Evolutionary conservation across 1,284 basidiomycete species (phyloP).

Genomic region (Mycosarcoma mackinlayi): DNA sequence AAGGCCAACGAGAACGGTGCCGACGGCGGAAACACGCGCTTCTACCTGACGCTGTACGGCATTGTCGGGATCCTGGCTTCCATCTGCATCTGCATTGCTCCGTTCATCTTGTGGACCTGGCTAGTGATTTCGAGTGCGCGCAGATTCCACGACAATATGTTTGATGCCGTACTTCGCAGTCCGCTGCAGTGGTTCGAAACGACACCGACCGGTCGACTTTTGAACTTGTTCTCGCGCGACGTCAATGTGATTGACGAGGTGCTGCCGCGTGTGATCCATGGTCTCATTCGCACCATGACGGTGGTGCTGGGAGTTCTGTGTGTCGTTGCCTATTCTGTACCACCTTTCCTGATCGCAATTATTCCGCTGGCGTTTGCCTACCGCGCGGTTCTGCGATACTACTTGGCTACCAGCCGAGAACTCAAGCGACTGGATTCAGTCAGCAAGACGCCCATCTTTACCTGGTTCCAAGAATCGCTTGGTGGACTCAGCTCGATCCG

Average conservation of each 20-base stretch:
- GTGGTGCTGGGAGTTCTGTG: constrained; percentile 77
- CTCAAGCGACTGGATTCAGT: constrained; percentile 91
- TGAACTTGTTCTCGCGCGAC: constrained; percentile 89
- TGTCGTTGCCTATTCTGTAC: constrained; percentile 76
- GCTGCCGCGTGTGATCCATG: constrained; percentile 64
- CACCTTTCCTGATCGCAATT: constrained; percentile 78
- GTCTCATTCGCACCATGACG: constrained; percentile 57
- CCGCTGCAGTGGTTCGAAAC: constrained; percentile 68
- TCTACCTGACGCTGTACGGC: constrained; percentile 65
- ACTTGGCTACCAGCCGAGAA: constrained; percentile 88
- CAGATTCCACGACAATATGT: constrained; percentile 65
- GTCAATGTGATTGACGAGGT: constrained; percentile 84
- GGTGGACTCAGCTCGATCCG: constrained; percentile 87
- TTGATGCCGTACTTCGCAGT: constrained; percentile 55
- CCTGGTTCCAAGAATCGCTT: constrained; percentile 80
- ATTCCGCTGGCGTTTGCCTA: constrained; percentile 63
- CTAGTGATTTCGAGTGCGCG: constrained; percentile 61
- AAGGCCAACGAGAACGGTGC: constrained; percentile 53
- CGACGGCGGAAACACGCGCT: constrained; percentile 35
- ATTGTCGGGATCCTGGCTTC: constrained; percentile 56
- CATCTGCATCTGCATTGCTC: constrained; percentile 61
- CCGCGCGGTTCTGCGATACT: constrained; percentile 73
- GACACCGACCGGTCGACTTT: constrained; percentile 74
- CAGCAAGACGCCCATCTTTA: constrained; percentile 88
- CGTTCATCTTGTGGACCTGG: constrained; percentile 64